Evolutionary conservation across 176 grass and related monocot species (phyloP).

Genomic region (Eragrostis curvula): DNA sequence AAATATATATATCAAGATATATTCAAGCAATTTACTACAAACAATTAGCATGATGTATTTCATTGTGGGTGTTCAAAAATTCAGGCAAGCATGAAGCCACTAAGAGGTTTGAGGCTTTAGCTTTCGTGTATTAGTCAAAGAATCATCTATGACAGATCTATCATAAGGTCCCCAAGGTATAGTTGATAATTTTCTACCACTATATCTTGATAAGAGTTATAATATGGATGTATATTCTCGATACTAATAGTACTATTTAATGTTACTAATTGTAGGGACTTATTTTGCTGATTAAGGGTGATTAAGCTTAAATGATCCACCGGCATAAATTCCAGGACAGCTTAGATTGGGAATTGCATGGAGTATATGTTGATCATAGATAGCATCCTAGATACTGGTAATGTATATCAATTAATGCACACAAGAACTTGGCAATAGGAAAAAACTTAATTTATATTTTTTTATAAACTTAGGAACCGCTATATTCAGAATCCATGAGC

Average conservation of each 20-base stretch:
- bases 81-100: background rate
- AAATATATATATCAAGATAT: background rate
- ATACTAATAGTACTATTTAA: no score
- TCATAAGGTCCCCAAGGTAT: background rate
- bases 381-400: background rate
- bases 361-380: background rate
- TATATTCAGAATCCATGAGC: background rate
- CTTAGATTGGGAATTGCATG: no score
- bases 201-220: background rate
- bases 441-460: background rate
- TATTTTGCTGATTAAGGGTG: no score
- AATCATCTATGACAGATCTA: background rate
- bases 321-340: no score
- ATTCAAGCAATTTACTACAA: background rate
- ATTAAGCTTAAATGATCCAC: background rate
- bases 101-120: background rate
- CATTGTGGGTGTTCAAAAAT: background rate
- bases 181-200: background rate
- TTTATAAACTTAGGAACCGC: background rate
- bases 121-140: background rate
- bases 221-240: background rate
- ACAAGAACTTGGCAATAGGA: background rate
- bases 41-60: background rate
- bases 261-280: no score
- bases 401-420: background rate